Evolutionary conservation across 2,329 filamentous ascomycete genomes (phyloP), one percentile per base, ranked within the genome.

Genomic region (Orbilia javanica): DNA sequence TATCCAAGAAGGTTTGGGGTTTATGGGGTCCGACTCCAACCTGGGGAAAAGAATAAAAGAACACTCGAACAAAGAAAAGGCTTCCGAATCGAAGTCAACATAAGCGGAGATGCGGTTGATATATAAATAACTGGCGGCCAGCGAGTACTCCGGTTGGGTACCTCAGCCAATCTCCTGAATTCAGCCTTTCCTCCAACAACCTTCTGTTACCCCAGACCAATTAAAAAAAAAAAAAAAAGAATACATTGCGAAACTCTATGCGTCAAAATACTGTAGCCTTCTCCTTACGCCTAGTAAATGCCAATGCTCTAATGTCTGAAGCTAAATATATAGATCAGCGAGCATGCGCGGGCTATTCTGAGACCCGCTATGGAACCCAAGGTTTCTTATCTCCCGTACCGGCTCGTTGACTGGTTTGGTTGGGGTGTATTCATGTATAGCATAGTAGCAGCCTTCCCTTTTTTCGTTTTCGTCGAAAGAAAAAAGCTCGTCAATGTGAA

Each of bases 251-350:
- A n/a, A 22, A 57, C 20, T 15, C 46, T 13, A 50, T 25, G 8
- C 20, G 6, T 8, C 7, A 46, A 46, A n/a, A 13, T 11, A 4
- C 8, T n/a, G 27, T 20, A 60, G 8, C 53, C 4, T 22, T 60
- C 7, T 31, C 7, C 22, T 22, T 29, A 1, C n/a, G 60, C 60
- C 60, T n/a, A 64, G 60, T 20, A 48, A 48, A 64, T 31, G 53
- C 66, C 53, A 60, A 70, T 20, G 55, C 18, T 18, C 25, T n/a
- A 18, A 42, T 60, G 25, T 34, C 34, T 60, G 34, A 60, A 60
- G 55, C 55, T 60, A 60, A 60, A 60, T 42, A 64, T 52, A 36
- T 13, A 57, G 50, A 48, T 48, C 60, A 66, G 69, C 60, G 69
- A 66, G 27, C 11, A 39, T 66, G 50, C 48, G 60, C 69, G 69